A percentile compares a stretch with the other conserved stretches of the same genome.
phyloP scores from a whole-genome alignment of 495 filamentous ascomycete genomes.

The Neurospora tetraspora region DNA sequence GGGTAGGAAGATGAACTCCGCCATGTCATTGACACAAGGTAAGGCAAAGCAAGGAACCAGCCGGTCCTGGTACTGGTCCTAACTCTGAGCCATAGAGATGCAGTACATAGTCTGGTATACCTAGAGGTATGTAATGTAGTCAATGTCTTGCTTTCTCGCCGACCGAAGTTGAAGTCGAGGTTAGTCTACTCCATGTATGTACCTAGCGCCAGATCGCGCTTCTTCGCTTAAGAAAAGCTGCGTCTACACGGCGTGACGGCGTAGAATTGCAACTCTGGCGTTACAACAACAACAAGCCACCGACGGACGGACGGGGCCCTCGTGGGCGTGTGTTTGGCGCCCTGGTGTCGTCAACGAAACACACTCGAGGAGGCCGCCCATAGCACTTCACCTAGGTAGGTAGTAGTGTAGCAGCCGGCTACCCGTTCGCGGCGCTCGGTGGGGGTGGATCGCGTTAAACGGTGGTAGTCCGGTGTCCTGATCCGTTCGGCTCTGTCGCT shows the following conservation, averaged over 20 bases:
- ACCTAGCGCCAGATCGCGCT: neutral
- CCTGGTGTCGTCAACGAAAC: too few relatives aligned
- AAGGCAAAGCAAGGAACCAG: neutral
- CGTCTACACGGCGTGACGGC: neutral
- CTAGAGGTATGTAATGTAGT: neutral
- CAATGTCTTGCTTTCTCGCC: neutral
- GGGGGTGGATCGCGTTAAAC: neutral
- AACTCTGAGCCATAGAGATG: neutral
- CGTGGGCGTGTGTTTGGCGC: too few relatives aligned
- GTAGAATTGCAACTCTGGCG: neutral
- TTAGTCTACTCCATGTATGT: neutral
- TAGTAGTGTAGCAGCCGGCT: neutral
- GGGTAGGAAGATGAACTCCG: neutral
- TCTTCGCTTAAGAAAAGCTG: neutral
- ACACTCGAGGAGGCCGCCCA: neutral
- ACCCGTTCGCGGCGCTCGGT: neutral
- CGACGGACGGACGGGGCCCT: neutral
- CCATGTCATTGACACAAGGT: neutral
- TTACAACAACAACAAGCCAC: neutral
- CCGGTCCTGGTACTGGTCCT: neutral
- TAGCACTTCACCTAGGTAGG: neutral
- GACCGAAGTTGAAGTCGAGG: neutral
- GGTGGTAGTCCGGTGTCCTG: neutral
- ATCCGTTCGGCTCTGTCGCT: neutral
- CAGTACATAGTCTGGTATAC: neutral